Evolutionary conservation across 225 moss, liverwort and hornwort genomes (phyloP).

Genomic region (Sphagnum tenellum): DNA sequence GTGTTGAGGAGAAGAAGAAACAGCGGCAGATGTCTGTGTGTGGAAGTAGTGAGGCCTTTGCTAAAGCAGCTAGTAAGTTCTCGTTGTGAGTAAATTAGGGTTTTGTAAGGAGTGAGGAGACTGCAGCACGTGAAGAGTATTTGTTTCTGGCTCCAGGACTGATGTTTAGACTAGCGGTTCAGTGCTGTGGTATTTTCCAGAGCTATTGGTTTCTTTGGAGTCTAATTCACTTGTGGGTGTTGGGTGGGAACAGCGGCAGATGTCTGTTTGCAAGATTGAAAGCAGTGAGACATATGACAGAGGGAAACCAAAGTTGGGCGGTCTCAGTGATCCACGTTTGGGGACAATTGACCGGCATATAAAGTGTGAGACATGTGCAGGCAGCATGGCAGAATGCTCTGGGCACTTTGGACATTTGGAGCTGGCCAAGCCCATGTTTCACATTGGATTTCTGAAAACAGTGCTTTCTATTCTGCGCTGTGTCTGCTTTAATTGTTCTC

Average conservation of each 20-base stretch:
- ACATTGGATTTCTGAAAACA: slow-evolving; percentile 95
- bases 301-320: slow-evolving; percentile 93
- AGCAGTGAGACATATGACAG: slow-evolving; percentile 99
- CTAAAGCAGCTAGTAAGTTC: no score
- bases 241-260: slow-evolving; percentile 64
- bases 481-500: slow-evolving; percentile 94
- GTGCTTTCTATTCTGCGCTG: slow-evolving; percentile 88
- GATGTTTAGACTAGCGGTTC: no score
- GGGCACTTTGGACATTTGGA: slow-evolving; percentile 98
- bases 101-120: no score
- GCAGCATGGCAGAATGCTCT: slow-evolving; percentile 97
- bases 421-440: slow-evolving; percentile 99
- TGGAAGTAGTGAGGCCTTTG: no score
- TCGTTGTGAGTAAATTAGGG: no score
- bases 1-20: no score
- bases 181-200: no score
- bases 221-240: no score
- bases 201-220: no score
- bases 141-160: no score
- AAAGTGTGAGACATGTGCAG: slow-evolving; percentile 96
- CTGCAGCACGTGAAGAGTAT: no score
- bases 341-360: slow-evolving; percentile 97
- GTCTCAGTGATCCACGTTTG: slow-evolving; percentile 88
- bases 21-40: no score
- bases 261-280: slow-evolving; percentile 99